Conservation (phyloP, 768 basidiomycete species). For the Tylopilus vinaceipallidus region DNA sequence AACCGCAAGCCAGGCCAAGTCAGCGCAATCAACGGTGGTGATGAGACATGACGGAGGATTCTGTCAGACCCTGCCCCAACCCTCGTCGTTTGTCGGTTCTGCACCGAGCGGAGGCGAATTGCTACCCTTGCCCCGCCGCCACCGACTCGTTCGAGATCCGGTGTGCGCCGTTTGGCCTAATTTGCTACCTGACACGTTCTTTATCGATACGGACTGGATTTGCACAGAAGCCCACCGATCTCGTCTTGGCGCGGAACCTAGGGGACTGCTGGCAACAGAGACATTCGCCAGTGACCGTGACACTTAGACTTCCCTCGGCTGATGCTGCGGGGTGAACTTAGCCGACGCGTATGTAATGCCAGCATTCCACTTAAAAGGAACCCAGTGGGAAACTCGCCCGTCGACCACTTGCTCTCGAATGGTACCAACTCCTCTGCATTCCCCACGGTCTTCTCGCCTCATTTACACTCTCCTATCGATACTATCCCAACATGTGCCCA, state of each 20-base stretch:
- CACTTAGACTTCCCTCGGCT: no score
- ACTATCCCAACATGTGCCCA: slow-evolving; percentile 44
- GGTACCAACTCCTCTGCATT: slow-evolving; percentile 35
- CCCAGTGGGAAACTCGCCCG: not conserved
- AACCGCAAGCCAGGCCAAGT: not conserved
- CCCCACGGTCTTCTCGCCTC: slow-evolving; percentile 42
- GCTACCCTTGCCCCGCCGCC: no score
- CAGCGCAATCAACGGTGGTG: not conserved
- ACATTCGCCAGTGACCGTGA: no score
- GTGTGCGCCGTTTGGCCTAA: no score
- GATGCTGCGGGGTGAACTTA: no score
- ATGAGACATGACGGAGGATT: not conserved
- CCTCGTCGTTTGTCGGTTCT: not conserved
- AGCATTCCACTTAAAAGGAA: not conserved
- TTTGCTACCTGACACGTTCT: no score
- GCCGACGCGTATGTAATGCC: not conserved
- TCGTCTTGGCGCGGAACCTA: no score
- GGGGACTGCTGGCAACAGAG: no score
- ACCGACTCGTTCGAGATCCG: no score
- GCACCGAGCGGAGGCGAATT: no score
- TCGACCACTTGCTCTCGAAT: slow-evolving; percentile 30
- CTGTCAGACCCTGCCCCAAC: not conserved
- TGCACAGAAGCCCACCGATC: no score
- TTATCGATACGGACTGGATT: no score
- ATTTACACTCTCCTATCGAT: slow-evolving; percentile 44